These are phyloP conservation scores for Colletotrichum somersetense DNA, from an alignment of 2,329 filamentous ascomycete species.

Conservation along the genomic window DNA sequence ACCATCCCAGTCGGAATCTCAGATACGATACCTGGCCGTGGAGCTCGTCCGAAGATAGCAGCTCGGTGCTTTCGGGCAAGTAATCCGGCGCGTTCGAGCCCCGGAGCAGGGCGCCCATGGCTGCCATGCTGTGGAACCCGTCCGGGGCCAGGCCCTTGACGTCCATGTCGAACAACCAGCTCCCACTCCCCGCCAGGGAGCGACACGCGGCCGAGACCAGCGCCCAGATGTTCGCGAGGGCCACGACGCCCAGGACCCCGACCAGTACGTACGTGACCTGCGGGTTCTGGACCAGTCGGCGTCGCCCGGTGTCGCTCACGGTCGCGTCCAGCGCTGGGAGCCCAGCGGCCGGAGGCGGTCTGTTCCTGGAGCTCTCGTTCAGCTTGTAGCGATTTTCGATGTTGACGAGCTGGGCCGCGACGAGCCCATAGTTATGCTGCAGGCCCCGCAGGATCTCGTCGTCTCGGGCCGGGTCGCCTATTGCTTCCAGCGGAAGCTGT, in stretches of 20 bases:
- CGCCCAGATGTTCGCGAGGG: neutral
- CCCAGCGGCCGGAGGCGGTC: neutral
- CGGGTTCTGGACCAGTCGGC: slow-evolving; percentile 22
- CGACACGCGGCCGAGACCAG: neutral
- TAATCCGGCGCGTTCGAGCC: slow-evolving; percentile 10
- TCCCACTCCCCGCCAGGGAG: neutral
- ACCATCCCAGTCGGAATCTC: slow-evolving; percentile 24
- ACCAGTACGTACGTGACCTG: slow-evolving; percentile 9
- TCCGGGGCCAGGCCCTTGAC: slow-evolving; percentile 25
- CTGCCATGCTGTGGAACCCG: neutral
- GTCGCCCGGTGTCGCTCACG: neutral
- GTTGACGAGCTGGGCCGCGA: slow-evolving; percentile 17
- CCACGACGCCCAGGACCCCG: slow-evolving; percentile 4
- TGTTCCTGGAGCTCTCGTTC: neutral
- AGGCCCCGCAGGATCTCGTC: neutral
- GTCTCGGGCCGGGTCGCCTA: slow-evolving; percentile 15
- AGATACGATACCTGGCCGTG: slow-evolving; percentile 3
- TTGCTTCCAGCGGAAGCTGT: neutral
- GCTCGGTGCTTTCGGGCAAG: neutral
- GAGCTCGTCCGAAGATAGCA: neutral
- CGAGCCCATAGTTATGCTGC: slow-evolving; percentile 1
- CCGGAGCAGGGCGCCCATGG: neutral
- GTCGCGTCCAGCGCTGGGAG: slow-evolving; percentile 4
- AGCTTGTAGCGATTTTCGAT: slow-evolving; percentile 11
- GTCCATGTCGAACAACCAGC: slow-evolving; percentile 7